phyloP scores from a whole-genome alignment of 78 protist genomes.

The Dictyostelium citrinum region DNA sequence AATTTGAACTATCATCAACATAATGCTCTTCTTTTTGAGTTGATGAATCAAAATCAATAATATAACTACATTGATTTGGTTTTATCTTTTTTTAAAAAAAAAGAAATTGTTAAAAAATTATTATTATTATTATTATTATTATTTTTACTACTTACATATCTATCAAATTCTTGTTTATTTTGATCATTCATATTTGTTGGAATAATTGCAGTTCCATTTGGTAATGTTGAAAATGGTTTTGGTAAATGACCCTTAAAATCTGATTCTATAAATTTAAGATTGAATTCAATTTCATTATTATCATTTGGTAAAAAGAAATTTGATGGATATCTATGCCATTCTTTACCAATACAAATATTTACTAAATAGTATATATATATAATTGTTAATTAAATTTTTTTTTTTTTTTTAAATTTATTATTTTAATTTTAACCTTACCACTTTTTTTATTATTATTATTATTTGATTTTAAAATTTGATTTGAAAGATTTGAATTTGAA shows the following conservation, averaged over 20 bases:
- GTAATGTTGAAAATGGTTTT: conserved; percentile 25
- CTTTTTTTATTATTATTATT: background rate
- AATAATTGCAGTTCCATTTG: conserved; percentile 16
- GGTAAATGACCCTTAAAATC: conserved; percentile 67
- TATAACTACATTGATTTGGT: conserved; percentile 9
- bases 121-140: background rate
- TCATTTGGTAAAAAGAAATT: conserved; percentile 89
- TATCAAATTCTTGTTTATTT: conserved; percentile 56
- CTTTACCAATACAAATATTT: conserved; percentile 92
- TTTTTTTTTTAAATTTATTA: too few species aligned
- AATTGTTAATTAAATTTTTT: background rate
- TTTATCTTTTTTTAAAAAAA: background rate
- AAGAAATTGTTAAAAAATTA: background rate
- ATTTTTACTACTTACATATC: conserved; percentile 12
- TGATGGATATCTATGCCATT: conserved; percentile 94
- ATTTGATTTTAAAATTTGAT: background rate
- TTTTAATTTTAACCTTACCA: background rate
- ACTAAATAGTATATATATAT: background rate
- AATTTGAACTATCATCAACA: background rate
- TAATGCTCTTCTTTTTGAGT: conserved; percentile 18
- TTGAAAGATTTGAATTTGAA: background rate
- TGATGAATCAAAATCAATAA: conserved; percentile 61
- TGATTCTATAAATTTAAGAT: conserved; percentile 29
- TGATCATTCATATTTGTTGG: conserved; percentile 68
- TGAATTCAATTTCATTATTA: background rate